Percentiles rank a stretch among this genome's conserved stretches.
Conservation (phyloP, 805 yeast genomes). For the Pichia cephalocereana region DNA sequence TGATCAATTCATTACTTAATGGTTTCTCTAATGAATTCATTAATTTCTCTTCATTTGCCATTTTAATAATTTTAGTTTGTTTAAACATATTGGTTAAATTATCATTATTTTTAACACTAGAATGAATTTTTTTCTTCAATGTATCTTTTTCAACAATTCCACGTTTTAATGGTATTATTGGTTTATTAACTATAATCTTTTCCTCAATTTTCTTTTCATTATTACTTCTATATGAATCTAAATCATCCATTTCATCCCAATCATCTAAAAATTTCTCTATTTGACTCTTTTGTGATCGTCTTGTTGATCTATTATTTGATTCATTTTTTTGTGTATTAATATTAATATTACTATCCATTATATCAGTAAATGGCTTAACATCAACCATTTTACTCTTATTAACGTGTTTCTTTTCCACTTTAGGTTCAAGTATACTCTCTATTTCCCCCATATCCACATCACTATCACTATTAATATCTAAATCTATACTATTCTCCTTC, state of each 20-base stretch:
- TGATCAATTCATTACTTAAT: neutral
- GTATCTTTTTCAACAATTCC: neutral
- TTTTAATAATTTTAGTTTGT: conserved; percentile 12
- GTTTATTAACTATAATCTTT: too few relatives aligned
- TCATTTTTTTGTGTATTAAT: neutral
- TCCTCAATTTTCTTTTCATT: neutral
- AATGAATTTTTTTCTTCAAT: neutral
- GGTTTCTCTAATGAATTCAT: neutral
- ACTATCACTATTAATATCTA: too few relatives aligned
- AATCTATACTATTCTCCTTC: too few relatives aligned
- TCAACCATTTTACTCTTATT: neutral
- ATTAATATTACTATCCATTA: neutral
- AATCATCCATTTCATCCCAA: conserved; percentile 4
- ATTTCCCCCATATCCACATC: too few relatives aligned
- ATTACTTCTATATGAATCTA: neutral
- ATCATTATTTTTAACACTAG: neutral
- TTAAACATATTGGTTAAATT: conserved; percentile 6
- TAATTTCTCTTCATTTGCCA: conserved; percentile 4
- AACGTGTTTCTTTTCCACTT: too few relatives aligned
- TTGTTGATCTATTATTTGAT: neutral
- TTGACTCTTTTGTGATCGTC: conserved; percentile 3
- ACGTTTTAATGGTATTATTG: too few relatives aligned
- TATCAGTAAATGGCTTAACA: neutral
- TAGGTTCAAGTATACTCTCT: too few relatives aligned
- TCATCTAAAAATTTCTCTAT: conserved; percentile 6